Evolutionary conservation across 768 basidiomycete species (phyloP).

Genomic region (Russula dissimulans): DNA sequence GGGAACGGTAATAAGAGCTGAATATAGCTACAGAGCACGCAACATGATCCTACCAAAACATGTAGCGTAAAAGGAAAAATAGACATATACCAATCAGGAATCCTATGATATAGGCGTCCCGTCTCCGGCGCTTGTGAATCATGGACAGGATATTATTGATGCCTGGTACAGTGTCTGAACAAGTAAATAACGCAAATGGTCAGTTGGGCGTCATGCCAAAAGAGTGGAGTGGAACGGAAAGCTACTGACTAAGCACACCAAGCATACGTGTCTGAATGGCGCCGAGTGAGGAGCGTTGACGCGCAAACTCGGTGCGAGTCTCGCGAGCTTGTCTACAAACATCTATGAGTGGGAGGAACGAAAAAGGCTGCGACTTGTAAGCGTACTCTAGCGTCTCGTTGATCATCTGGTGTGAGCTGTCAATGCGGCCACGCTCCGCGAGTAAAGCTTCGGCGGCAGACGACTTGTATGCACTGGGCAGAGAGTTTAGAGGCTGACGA

Average conservation of each 20-base stretch:
- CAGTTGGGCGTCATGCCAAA: not conserved
- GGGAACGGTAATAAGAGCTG: not conserved
- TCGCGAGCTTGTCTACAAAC: slow-evolving; percentile 85
- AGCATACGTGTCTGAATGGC: slow-evolving; percentile 80
- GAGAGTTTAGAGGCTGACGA: too few relatives aligned
- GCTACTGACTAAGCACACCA: slow-evolving; percentile 60
- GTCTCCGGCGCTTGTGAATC: slow-evolving; percentile 84
- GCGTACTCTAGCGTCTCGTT: slow-evolving; percentile 83
- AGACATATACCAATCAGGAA: slow-evolving; percentile 79
- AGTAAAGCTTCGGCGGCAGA: slow-evolving; percentile 81
- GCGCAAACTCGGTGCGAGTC: slow-evolving; percentile 84
- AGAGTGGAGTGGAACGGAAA: not conserved
- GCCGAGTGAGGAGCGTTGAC: slow-evolving; percentile 66
- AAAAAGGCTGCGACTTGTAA: not conserved
- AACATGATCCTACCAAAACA: slow-evolving; percentile 23
- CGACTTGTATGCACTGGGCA: slow-evolving; percentile 76
- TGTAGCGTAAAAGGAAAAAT: slow-evolving; percentile 49
- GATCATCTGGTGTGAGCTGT: slow-evolving; percentile 90
- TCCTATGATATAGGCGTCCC: slow-evolving; percentile 87
- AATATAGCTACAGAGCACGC: slow-evolving; percentile 1
- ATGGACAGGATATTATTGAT: slow-evolving; percentile 84
- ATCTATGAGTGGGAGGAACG: not conserved
- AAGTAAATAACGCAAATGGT: not conserved
- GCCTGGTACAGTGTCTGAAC: slow-evolving; percentile 80
- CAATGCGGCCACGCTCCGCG: slow-evolving; percentile 81